These are phyloP conservation scores for Euryodendron excelsum DNA, from an alignment of 148 eudicot genomes.

Conservation along the genomic window DNA sequence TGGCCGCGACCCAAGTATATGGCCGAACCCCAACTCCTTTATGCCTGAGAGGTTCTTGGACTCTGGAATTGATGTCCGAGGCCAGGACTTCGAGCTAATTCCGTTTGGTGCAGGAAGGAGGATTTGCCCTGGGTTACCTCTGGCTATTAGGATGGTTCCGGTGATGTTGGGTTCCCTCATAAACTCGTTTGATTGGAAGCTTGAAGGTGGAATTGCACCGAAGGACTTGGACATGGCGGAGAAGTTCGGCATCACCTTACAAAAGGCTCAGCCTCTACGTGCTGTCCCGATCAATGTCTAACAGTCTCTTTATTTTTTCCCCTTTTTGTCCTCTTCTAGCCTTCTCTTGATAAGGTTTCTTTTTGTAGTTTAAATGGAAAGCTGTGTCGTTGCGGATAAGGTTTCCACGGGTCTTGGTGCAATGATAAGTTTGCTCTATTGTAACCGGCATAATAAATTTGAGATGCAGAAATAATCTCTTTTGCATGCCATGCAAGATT, in stretches of 20 bases:
- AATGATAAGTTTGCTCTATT: no score
- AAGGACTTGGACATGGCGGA: slow-evolving; percentile 18
- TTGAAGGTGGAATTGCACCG: slow-evolving; percentile 9
- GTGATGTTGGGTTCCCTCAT: slow-evolving; percentile 16
- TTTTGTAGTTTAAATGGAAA: no score
- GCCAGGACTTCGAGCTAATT: slow-evolving; percentile 12
- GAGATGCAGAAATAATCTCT: no score
- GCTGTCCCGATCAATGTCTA: no score
- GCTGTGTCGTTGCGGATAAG: no score
- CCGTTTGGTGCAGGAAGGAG: slow-evolving; percentile 13
- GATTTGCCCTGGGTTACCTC: slow-evolving; percentile 14
- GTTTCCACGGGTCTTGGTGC: no score
- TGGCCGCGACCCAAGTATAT: slow-evolving; percentile 2
- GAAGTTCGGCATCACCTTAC: slow-evolving; percentile 14
- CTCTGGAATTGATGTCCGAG: slow-evolving; percentile 5
- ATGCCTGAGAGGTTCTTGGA: slow-evolving; percentile 14
- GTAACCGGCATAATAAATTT: no score
- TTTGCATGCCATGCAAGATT: no score
- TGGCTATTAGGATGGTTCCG: slow-evolving; percentile 9
- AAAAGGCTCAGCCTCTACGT: slow-evolving; percentile 12
- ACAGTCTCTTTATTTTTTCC: no score
- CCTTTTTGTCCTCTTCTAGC: no score
- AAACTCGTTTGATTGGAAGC: slow-evolving; percentile 18
- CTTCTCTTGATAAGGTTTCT: no score
- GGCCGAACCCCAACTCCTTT: slow-evolving; percentile 2